Evolutionary conservation across 2,329 filamentous ascomycete species (phyloP).

Genomic region (Fusarium pilosicola): DNA sequence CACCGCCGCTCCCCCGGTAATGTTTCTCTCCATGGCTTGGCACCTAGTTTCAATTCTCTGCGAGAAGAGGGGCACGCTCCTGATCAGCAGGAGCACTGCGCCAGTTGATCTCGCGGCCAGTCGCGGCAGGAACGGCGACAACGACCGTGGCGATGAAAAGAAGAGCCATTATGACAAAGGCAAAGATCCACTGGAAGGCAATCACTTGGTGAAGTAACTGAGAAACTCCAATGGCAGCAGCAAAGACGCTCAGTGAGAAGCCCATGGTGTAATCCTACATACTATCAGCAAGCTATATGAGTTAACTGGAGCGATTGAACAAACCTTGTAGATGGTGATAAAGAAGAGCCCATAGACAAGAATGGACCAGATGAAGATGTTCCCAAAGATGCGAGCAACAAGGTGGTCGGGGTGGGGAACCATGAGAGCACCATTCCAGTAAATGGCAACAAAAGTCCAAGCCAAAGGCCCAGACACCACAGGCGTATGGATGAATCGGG

Average conservation of each 20-base stretch:
- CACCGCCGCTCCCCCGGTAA: background rate
- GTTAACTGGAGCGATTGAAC: slow-evolving; percentile 22
- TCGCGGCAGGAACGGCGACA: slow-evolving; percentile 71
- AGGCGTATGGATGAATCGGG: slow-evolving; percentile 79
- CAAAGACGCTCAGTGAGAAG: slow-evolving; percentile 78
- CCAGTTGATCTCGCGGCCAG: slow-evolving; percentile 66
- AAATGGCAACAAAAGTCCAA: slow-evolving; percentile 87
- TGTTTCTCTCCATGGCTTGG: background rate
- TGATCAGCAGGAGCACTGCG: slow-evolving; percentile 56
- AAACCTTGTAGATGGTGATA: slow-evolving; percentile 75
- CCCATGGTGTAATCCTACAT: slow-evolving; percentile 77
- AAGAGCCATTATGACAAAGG: slow-evolving; percentile 81
- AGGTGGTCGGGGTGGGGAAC: slow-evolving; percentile 74
- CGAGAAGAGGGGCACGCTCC: slow-evolving; percentile 71
- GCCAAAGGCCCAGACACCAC: slow-evolving; percentile 80
- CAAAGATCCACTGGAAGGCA: slow-evolving; percentile 92
- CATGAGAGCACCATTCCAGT: slow-evolving; percentile 89
- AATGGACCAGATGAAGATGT: slow-evolving; percentile 88
- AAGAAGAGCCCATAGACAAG: slow-evolving; percentile 81
- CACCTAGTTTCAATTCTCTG: slow-evolving; percentile 51
- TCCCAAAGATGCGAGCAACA: slow-evolving; percentile 81
- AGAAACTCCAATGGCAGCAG: slow-evolving; percentile 78
- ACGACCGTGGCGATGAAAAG: slow-evolving; percentile 75
- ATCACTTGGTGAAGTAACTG: slow-evolving; percentile 79
- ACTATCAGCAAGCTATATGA: slow-evolving; percentile 17